Evolutionary conservation across 78 protist genomes (phyloP), one percentile per base, ranked within the genome.

Genomic region (Dictyostelium brefeldianum): DNA sequence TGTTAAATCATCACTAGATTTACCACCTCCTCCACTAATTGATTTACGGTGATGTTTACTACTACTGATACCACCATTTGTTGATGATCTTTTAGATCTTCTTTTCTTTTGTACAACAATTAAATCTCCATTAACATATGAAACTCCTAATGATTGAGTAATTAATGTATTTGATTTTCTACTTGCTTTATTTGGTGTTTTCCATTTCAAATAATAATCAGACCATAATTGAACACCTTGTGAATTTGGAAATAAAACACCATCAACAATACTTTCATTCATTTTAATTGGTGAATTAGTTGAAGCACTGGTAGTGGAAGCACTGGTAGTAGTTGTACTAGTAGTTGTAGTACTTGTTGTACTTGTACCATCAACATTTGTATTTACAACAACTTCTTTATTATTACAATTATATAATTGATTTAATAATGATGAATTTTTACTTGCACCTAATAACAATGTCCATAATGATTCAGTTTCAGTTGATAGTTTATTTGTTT

Each of bases 191-290:
- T 12, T 20, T 31, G 93, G 93, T 5, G 51, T 46, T 56, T 73
- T 54, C 93, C 93, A 87, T 43, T 87, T 87, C 54, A 87, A 65
- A 78, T 77, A 87, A 54, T 47, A 87, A 10, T 87, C 93, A 5
- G 84, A 62, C 93, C 93, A 87, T 43, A 87, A 65, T 51, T 87
- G 93, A 7, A 87, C 80, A n/a, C 84, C 84, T n/a, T 77, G 83
- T 4, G 80, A 27, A 64, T 87, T 87, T 41, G 93, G 93, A 51
- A 87, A 59, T 64, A 87, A 25, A 41, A 87, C 84, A 51, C 48
- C 65, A 27, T 75, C 75, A 46, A 64, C 54, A 36, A 77, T 75
- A 29, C 11, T 54, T 11, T 54, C 47, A 7, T 27, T 11, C 15
- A 22, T 25, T 46, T 47, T 46, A 46, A 15, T 70, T 70, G n/a